These are phyloP conservation scores for Drechslerella coelobrocha DNA, from an alignment of 2,329 filamentous ascomycete genomes.

Conservation along the genomic window DNA sequence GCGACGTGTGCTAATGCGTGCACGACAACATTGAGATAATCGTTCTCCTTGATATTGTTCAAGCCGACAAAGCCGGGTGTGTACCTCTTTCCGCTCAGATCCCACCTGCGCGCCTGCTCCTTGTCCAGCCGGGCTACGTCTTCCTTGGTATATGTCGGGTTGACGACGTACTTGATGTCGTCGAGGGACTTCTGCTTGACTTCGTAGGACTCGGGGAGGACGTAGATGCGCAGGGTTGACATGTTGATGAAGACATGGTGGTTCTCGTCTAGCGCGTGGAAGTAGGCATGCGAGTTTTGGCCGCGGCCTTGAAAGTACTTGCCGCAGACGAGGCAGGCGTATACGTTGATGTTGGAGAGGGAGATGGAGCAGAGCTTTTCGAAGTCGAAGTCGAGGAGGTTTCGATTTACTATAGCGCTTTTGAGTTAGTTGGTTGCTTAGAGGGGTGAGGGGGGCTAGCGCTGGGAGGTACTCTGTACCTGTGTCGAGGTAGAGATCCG, in stretches of 20 bases:
- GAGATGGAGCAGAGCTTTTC: constrained; percentile 97
- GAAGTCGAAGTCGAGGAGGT: constrained; percentile 95
- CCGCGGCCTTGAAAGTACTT: constrained; percentile 96
- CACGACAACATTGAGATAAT: constrained; percentile 95
- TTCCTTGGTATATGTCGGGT: constrained; percentile 80
- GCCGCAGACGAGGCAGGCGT: constrained; percentile 96
- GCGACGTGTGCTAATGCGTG: constrained; percentile 89
- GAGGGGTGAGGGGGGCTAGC: constrained; percentile 15
- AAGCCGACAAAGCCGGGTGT: constrained; percentile 94
- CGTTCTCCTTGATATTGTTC: constrained; percentile 99
- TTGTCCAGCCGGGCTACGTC: constrained; percentile 83
- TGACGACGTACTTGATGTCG: constrained; percentile 97
- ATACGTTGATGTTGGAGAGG: constrained; percentile 97
- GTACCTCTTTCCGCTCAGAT: constrained; percentile 83
- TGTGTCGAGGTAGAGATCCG: constrained; percentile 95
- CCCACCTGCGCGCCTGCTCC: constrained; percentile 68
- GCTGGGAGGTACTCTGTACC: too few species aligned
- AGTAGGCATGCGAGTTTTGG: constrained; percentile 94
- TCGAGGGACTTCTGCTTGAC: constrained; percentile 92
- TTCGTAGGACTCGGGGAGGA: constrained; percentile 95
- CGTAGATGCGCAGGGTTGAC: constrained; percentile 87
- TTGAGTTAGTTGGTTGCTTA: constrained; percentile 6
- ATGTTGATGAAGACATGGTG: constrained; percentile 99
- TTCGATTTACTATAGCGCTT: constrained; percentile 62
- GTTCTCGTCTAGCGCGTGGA: constrained; percentile 90